Percentiles rank a stretch among this genome's conserved stretches.
phyloP scores from a whole-genome alignment of 1,284 basidiomycete genomes.

The Vanrija sp. region DNA sequence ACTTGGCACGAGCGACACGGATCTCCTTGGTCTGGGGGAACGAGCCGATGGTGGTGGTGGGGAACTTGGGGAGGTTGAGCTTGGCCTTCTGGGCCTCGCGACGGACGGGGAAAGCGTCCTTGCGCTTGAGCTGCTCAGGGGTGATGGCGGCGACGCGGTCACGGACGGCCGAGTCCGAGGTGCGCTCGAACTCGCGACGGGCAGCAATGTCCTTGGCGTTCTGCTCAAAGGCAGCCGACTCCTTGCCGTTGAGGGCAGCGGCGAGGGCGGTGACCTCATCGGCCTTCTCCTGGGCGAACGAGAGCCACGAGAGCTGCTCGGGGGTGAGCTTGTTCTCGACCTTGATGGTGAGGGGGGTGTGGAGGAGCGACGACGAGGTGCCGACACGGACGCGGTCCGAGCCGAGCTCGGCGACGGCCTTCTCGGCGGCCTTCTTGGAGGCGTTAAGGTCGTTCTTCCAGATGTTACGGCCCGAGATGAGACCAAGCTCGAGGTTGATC shows the following conservation, averaged over 20 bases:
- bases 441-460: constrained; percentile 96
- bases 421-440: constrained; percentile 77
- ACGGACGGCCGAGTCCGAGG: constrained; percentile 91
- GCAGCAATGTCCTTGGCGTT: constrained; percentile 91
- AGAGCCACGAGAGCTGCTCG: constrained; percentile 97
- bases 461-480: constrained; percentile 98
- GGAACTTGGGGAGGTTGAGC: constrained; percentile 92
- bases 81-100: constrained; percentile 85
- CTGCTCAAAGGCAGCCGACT: constrained; percentile 68
- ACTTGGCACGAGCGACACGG: constrained; percentile 88
- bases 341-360: constrained; percentile 93
- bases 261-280: constrained; percentile 86
- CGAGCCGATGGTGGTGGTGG: constrained; percentile 97
- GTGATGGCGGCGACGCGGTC: constrained; percentile 93
- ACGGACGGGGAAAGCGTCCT: constrained; percentile 83
- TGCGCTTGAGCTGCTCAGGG: constrained; percentile 80
- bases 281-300: constrained; percentile 97
- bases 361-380: constrained; percentile 95
- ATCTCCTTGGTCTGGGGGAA: constrained; percentile 99
- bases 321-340: constrained; percentile 87
- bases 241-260: constrained; percentile 73
- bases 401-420: constrained; percentile 77
- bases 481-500: constrained; percentile 84
- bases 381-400: constrained; percentile 86
- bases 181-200: constrained; percentile 92